phyloP scores from a whole-genome alignment of 805 yeast species.

The Clavispora carvajalis region DNA sequence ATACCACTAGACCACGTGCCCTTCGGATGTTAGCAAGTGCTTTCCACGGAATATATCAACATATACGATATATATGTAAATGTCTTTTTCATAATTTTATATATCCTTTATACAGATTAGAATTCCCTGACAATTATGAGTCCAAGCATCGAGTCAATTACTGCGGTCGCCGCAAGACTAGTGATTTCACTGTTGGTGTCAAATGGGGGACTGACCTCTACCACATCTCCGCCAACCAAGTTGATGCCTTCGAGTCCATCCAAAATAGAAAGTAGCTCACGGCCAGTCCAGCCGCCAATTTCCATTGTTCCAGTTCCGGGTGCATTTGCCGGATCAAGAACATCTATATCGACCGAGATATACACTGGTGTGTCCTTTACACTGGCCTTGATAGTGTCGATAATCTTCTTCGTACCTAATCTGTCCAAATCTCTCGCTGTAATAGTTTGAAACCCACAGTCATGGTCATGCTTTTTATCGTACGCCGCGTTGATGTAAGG shows the following conservation, averaged over 20 bases:
- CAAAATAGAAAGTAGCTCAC: slow-evolving; percentile 57
- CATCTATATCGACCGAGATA: slow-evolving; percentile 51
- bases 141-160: slow-evolving; percentile 47
- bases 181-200: slow-evolving; percentile 59
- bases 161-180: slow-evolving; percentile 60
- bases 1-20: slow-evolving; percentile 48
- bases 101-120: too few relatives aligned
- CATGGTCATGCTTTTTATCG: slow-evolving; percentile 41
- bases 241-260: slow-evolving; percentile 57
- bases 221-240: slow-evolving; percentile 71
- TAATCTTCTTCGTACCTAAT: slow-evolving; percentile 34
- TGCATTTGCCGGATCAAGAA: slow-evolving; percentile 66
- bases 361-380: slow-evolving; percentile 41
- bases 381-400: slow-evolving; percentile 26
- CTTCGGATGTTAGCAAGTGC: slow-evolving; percentile 7
- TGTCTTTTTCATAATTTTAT: background rate
- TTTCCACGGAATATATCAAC: too few relatives aligned
- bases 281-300: slow-evolving; percentile 61
- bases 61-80: too few relatives aligned
- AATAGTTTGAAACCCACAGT: slow-evolving; percentile 44
- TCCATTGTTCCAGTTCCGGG: slow-evolving; percentile 82
- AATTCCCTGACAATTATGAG: slow-evolving; percentile 32
- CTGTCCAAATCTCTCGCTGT: slow-evolving; percentile 45
- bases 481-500: slow-evolving; percentile 44
- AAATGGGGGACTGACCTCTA: slow-evolving; percentile 66